Evolutionary conservation across 1,284 basidiomycete species (phyloP), one percentile per base, ranked within the genome.

Genomic region (Leccinum pachyderme): DNA sequence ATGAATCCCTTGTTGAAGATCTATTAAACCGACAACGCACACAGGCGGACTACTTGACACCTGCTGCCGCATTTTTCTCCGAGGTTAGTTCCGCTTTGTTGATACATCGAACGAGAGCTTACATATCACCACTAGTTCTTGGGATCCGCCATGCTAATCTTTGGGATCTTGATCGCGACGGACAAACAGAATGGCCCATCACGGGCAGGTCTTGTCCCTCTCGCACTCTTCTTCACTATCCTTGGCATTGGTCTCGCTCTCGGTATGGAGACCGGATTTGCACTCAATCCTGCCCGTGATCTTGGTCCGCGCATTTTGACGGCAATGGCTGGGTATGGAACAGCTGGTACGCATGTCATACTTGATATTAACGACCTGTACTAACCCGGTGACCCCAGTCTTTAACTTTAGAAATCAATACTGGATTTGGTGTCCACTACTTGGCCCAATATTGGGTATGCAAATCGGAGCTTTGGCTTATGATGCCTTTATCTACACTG

Each of bases 341-440:
- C 35, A 31, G 73, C 72, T 56, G 77, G 77, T 76, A 57, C 33
- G 67, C 43, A 43, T 39, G 12, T 41, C 27, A 6, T 28, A 5
- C 51, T 18, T 39, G 13, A 9, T 25, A 22, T 35, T 5, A 8
- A 31, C 7, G 25, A 4, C 24, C 3, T 18, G 11, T 28, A 44
- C 39, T 62, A 35, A 58, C 25, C 27, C 22, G 18, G 18, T 18
- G 18, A 43, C 13, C 15, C 18, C 47, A 77, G 79, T 80, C 5
- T 80, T 78, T 63, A 65, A 73, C 28, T 80, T 74, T 60, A 73
- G 79, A 55, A 78, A 75, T 62, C 85, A 87, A 58, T 92, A 90
- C 65, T 92, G 87, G 87, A 57, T 89, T 13, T 91, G 89, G 89
- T 85, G 84, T 61, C 81, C 86, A 12, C 59, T 84, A 11, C 69